These are phyloP conservation scores for Lactifluus pinguis DNA, from an alignment of 768 basidiomycete genomes.

Conservation along the genomic window DNA sequence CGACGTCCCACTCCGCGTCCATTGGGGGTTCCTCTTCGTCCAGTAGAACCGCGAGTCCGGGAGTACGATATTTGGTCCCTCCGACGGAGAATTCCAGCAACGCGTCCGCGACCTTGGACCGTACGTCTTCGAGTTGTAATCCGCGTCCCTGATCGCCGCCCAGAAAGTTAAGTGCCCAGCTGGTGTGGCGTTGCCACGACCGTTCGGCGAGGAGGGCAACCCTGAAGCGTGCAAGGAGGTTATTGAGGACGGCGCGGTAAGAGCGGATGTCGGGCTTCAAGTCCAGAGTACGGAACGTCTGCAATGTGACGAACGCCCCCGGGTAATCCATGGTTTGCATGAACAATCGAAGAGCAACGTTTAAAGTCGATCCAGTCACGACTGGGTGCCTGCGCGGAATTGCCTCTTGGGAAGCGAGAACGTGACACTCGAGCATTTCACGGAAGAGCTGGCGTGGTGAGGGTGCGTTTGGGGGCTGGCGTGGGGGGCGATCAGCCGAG, in stretches of 20 bases:
- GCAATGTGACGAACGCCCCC: slow-evolving; percentile 12
- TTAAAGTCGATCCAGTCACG: slow-evolving; percentile 8
- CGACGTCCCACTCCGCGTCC: slow-evolving; percentile 7
- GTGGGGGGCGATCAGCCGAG: neutral
- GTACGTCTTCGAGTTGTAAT: neutral
- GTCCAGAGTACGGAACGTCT: neutral
- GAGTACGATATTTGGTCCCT: neutral
- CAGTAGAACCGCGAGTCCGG: neutral
- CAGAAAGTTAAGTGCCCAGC: slow-evolving; percentile 12
- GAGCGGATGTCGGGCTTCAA: slow-evolving; percentile 10
- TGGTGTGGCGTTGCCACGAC: neutral
- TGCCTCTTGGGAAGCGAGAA: neutral
- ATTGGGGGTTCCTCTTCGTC: neutral
- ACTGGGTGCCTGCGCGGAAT: neutral
- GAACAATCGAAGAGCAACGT: slow-evolving; percentile 15
- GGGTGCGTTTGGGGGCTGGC: neutral
- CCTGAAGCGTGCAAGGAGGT: slow-evolving; percentile 8
- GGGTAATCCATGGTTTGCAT: slow-evolving; percentile 13
- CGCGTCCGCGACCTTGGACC: neutral
- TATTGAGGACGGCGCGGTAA: slow-evolving; percentile 14
- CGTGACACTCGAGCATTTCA: slow-evolving; percentile 17
- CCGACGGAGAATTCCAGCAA: neutral
- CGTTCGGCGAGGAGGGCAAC: neutral
- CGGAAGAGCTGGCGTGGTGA: slow-evolving; percentile 15
- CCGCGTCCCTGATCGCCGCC: neutral